Evolutionary conservation across 768 basidiomycete species (phyloP), one percentile per base, ranked within the genome.

Genomic region (Vishniacozyma victoriae): DNA sequence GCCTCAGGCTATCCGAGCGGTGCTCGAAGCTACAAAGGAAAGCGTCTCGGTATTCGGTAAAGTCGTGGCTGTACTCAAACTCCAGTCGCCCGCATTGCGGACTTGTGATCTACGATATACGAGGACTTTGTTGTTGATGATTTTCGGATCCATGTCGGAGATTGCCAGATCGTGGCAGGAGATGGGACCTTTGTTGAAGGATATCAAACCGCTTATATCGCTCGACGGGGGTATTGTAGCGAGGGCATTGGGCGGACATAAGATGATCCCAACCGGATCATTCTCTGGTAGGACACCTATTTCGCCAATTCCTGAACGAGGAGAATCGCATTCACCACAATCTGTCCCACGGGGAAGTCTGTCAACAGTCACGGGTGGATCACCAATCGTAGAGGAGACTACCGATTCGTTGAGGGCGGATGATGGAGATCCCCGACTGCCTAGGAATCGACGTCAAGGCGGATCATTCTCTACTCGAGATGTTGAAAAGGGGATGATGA

Each of bases 381-480:
- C 50, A 14, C 52, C 55, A 2, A 16, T 50, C 60, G 4, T 52
- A 35, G 29, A 52, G 50, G 26, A 37, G 27, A 44, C 47, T 52
- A 41, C 52, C 60, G 31, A 58, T 39, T 26, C 44, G 57, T n/a
- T n/a, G n/a, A n/a, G n/a, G n/a, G n/a, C n/a, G n/a, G n/a, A n/a
- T n/a, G n/a, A n/a, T n/a, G n/a, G n/a, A n/a, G n/a, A n/a, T n/a
- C n/a, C n/a, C n/a, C n/a, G n/a, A n/a, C n/a, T n/a, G n/a, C 52
- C 29, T 37, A 57, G 60, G 41, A 78, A 80, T 19, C 78, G 90
- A 36, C 78, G 91, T 29, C 86, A 93, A 69, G 91, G 87, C 4
- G 91, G 91, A n/a, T 93, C 91, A 3, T 96, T 93, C 74, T 93
- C 91, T 53, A 82, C 79, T 20, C 86, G 88, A 64, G 91, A 95